These are phyloP conservation scores for Epichloe brachyelytri DNA, from an alignment of 2,329 filamentous ascomycete genomes.

Conservation along the genomic window DNA sequence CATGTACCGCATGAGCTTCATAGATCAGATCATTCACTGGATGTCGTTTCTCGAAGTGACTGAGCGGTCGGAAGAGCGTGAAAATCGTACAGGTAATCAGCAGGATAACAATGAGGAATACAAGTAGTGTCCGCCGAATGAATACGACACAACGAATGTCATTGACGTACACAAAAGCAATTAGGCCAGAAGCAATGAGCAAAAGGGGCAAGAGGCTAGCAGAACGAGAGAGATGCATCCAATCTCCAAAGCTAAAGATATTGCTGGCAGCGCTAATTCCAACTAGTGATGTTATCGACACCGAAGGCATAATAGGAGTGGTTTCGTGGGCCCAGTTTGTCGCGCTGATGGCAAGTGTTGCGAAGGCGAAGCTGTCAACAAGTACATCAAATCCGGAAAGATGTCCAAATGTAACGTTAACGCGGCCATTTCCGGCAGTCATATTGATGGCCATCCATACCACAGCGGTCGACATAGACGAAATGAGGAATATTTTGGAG, in stretches of 20 bases:
- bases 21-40: slow-evolving; percentile 38
- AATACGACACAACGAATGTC: slow-evolving; percentile 31
- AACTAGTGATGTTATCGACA: slow-evolving; percentile 29
- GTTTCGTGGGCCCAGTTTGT: slow-evolving; percentile 34
- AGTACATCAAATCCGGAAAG: slow-evolving; percentile 36
- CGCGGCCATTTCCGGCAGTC: slow-evolving; percentile 11
- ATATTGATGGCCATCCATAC: slow-evolving; percentile 23
- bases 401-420: slow-evolving; percentile 25
- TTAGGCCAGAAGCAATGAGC: slow-evolving; percentile 27
- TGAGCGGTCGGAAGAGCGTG: slow-evolving; percentile 18
- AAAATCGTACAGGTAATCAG: slow-evolving; percentile 25
- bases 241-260: slow-evolving; percentile 28
- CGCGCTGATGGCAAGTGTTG: slow-evolving; percentile 29
- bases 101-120: slow-evolving; percentile 25
- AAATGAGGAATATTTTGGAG: slow-evolving; percentile 27
- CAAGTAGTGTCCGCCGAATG: slow-evolving; percentile 27
- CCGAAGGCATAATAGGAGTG: slow-evolving; percentile 28
- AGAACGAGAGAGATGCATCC: slow-evolving; percentile 27
- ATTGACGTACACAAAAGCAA: slow-evolving; percentile 29
- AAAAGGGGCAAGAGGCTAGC: slow-evolving; percentile 26
- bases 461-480: slow-evolving; percentile 25
- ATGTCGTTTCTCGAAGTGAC: slow-evolving; percentile 23
- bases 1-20: slow-evolving; percentile 30
- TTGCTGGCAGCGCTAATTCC: slow-evolving; percentile 26
- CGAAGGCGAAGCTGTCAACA: slow-evolving; percentile 33